Evolutionary conservation across 179 eudicot genomes (phyloP), one percentile per base, ranked within the genome.

Genomic region (Beta corolliflora): DNA sequence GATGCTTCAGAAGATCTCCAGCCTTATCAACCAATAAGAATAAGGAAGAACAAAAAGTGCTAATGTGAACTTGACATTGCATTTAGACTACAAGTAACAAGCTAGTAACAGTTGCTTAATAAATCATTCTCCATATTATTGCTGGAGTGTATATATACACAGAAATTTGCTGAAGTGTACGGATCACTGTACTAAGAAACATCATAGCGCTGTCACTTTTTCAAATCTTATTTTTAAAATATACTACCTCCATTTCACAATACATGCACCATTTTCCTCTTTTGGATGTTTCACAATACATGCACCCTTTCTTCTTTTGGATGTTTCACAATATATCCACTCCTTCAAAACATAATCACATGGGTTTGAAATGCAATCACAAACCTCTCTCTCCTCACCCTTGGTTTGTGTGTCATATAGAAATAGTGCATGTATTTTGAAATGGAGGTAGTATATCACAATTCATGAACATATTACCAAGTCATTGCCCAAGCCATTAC

Each of bases 1-100:
- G 59, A 78, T 54, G 18, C 23, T 18, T 31, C 10, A 29, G 77
- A 79, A 69, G 68, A 66, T 72, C 50, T 66, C 19, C 21, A 66
- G 52, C 65, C 52, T 81, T 16, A 54, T 54, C 12, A 16, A 60
- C 63, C 31, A 54, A 29, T 7, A 23, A 71, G 2, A n/a, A 19
- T 7, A 5, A 52, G 60, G 36, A 58, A 54, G 75, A 44, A 61
- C 58, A 46, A 9, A 6, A 36, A 31, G 36, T 50, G 7, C 9
- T 15, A 61, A 45, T 48, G 48, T 80, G 31, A 71, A 31, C 48
- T 71, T 21, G 13, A 73, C 45, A 50, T 13, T 14, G 74, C 59
- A 75, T 74, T 65, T 70, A 52, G 65, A 41, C 41, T n/a, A 60
- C 41, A 75, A 46, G 3, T 29, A 4, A 16, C 18, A 25, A n/a